A percentile compares a stretch with the other conserved stretches of the same genome.
Evolutionary conservation across 306 rosid genomes (phyloP).

Genomic region (Cyamopsis tetragonoloba): DNA sequence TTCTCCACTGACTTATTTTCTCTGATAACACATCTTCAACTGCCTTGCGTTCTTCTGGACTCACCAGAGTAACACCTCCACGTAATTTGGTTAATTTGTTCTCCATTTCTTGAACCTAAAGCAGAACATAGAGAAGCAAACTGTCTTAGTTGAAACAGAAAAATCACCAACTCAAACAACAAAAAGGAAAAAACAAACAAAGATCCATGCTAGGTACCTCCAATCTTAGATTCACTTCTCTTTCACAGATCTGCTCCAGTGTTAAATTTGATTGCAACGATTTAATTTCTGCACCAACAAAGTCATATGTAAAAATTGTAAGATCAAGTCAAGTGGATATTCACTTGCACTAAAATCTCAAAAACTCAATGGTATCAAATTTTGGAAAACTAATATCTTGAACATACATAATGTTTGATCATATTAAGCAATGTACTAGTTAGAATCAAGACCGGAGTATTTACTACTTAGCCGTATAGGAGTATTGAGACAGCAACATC

Average conservation of each 20-base stretch:
- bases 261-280: slow-evolving; percentile 76
- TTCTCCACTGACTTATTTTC: slow-evolving; percentile 78
- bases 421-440: not conserved
- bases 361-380: not conserved
- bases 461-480: too few species aligned
- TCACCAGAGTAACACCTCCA: slow-evolving; percentile 83
- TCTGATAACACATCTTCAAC: slow-evolving; percentile 47
- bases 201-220: slow-evolving; percentile 51
- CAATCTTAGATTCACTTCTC: slow-evolving; percentile 55
- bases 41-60: slow-evolving; percentile 76
- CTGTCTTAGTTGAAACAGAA: slow-evolving; percentile 2
- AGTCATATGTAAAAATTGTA: not conserved
- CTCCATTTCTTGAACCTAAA: slow-evolving; percentile 75
- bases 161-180: not conserved
- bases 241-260: slow-evolving; percentile 67
- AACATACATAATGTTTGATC: not conserved
- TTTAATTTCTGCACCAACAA: slow-evolving; percentile 64
- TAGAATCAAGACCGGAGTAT: too few species aligned
- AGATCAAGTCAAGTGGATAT: slow-evolving; percentile 8
- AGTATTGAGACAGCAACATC: too few species aligned
- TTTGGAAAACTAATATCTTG: not conserved
- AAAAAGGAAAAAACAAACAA: slow-evolving; percentile 7
- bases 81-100: slow-evolving; percentile 58
- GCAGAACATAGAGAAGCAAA: slow-evolving; percentile 24
- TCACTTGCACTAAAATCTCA: not conserved